Base-by-base conservation (phyloP, 164 flowering plant genomes). In the Malania oleifera region DNA sequence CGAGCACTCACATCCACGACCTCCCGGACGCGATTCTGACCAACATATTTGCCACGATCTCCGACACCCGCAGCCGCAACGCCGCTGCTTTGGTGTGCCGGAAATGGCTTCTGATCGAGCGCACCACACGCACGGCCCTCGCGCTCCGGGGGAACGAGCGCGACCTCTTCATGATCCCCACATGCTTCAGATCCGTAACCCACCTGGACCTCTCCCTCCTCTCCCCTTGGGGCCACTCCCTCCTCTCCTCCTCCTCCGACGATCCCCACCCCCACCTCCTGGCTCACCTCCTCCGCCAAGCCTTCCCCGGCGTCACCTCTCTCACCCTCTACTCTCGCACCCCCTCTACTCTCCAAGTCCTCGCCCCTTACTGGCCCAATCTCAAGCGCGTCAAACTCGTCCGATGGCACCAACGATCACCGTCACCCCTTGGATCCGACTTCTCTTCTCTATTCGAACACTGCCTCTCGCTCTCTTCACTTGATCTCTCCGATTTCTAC, bases 141-240 rank as follows among this genome's bases (percentile, higher is more conserved):
- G 57, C 89, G 24, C 86, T 95, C 66, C 91, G 96, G 0, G 96
- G 96, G 47, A 86, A 91, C 84, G 73, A 79, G 39, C 83, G 82
- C 3, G 75, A 90, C 69, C 88, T 86, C 54, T 67, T 45, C 73
- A 25, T 70, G 61, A 56, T 91, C 58, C 97, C 97, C 0, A 51
- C 57, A 47, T 80, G 80, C 62, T 93, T 90, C 80, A 28, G 63
- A 22, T 19, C 74, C 45, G 76, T 85, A 12, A 73, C 85, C 31
- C 50, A 77, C 60, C 83, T 93, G 20, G 90, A 90, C 70, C 80
- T 90, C 73, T 90, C 99, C 0, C 68, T 83, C 18, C 73, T 90
- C 60, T 87, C 99, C 14, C 96, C 97, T 0, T 86, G 90, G 89
- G 96, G 96, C 24, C 78, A 79, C 62, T 51, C 84, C 13, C 73